These are phyloP conservation scores for Tylopilus intermedius DNA, from an alignment of 768 basidiomycete genomes.

Conservation along the genomic window DNA sequence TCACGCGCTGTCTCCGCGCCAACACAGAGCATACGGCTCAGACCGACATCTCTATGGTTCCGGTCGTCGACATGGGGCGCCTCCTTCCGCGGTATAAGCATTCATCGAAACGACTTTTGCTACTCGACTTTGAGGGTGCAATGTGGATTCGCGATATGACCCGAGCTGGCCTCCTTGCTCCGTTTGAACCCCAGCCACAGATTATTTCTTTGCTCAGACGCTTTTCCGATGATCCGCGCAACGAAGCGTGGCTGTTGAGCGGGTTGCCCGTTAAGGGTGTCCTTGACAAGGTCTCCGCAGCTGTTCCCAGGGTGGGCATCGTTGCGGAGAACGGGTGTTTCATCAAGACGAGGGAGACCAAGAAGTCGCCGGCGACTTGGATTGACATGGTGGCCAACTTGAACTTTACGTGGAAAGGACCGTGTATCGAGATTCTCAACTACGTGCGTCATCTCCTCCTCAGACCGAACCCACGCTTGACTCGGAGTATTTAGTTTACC, in stretches of 20 bases:
- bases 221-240: slow-evolving; percentile 58
- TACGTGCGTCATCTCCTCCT: slow-evolving; percentile 56
- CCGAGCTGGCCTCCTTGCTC: slow-evolving; percentile 37
- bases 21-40: slow-evolving; percentile 57
- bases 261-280: slow-evolving; percentile 62
- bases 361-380: slow-evolving; percentile 46
- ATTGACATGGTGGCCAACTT: slow-evolving; percentile 75
- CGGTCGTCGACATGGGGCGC: slow-evolving; percentile 40
- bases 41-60: slow-evolving; percentile 31
- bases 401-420: slow-evolving; percentile 75
- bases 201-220: slow-evolving; percentile 47
- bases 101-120: slow-evolving; percentile 57
- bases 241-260: slow-evolving; percentile 80
- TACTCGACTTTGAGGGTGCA: slow-evolving; percentile 78
- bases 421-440: slow-evolving; percentile 77
- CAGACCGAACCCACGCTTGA: neutral
- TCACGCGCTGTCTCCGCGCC: slow-evolving; percentile 67
- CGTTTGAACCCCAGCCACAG: slow-evolving; percentile 37
- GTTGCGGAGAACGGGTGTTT: slow-evolving; percentile 91
- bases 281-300: slow-evolving; percentile 57
- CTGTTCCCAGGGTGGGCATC: slow-evolving; percentile 66
- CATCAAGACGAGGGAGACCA: slow-evolving; percentile 50
- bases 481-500: slow-evolving; percentile 54
- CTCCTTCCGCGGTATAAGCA: slow-evolving; percentile 66
- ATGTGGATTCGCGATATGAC: slow-evolving; percentile 65